These are phyloP conservation scores for Paramyrothecium sp. DNA, from an alignment of 2,329 filamentous ascomycete species.

Conservation along the genomic window DNA sequence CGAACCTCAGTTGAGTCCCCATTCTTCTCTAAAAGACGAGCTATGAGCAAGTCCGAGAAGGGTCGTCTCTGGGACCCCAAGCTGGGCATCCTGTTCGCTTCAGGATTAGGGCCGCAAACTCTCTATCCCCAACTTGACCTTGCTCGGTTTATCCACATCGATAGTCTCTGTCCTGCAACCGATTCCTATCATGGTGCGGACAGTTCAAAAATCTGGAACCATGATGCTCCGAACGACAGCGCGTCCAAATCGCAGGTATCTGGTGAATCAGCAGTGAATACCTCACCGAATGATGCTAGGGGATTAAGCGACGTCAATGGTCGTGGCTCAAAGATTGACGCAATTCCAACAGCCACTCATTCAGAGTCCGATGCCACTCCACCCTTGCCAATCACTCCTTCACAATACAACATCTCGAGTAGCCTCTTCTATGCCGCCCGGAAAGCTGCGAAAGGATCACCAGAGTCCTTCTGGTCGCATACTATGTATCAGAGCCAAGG, in stretches of 20 bases:
- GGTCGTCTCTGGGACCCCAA: constrained; percentile 25
- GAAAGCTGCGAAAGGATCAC: constrained; percentile 38
- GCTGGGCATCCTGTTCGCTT: constrained; percentile 27
- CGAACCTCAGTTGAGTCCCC: constrained; percentile 1
- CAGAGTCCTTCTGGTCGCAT: constrained; percentile 66
- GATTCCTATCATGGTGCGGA: constrained; percentile 1
- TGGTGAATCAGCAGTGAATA: no score
- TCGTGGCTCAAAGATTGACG: no score
- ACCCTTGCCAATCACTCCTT: constrained; percentile 17
- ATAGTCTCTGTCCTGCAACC: not conserved
- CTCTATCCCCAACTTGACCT: constrained; percentile 23
- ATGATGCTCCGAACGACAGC: constrained; percentile 6
- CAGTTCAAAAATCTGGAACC: constrained; percentile 16
- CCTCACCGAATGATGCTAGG: no score
- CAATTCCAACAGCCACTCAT: no score
- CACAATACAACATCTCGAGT: constrained; percentile 26
- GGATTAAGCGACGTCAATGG: no score
- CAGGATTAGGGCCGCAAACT: constrained; percentile 12
- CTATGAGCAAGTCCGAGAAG: constrained; percentile 8
- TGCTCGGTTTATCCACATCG: constrained; percentile 21
- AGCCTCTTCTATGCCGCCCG: constrained; percentile 40
- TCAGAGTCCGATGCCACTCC: no score
- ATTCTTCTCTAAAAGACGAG: not conserved
- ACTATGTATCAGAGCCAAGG: constrained; percentile 59
- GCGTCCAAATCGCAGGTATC: no score